A percentile compares a stretch with the other conserved stretches of the same genome.
Conservation (phyloP, 2,329 filamentous ascomycete genomes). For the Penicillium glabrum region DNA sequence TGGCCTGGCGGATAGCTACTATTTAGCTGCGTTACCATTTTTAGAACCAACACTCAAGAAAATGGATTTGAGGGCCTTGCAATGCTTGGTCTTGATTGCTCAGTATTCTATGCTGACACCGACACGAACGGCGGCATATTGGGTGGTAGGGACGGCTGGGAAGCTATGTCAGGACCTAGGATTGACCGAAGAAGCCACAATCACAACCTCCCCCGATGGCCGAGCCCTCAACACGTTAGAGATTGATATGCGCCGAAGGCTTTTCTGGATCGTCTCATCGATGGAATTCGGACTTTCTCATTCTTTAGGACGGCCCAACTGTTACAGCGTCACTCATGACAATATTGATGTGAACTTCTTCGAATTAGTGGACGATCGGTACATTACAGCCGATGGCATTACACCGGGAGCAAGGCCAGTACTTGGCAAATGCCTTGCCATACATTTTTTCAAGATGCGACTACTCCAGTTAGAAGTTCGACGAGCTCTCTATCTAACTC, state of each 20-base stretch:
- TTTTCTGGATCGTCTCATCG: constrained; percentile 83
- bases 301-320: constrained; percentile 81
- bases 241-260: constrained; percentile 82
- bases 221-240: constrained; percentile 68
- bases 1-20: constrained; percentile 93
- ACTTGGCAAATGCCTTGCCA: constrained; percentile 81
- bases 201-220: constrained; percentile 62
- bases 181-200: constrained; percentile 84
- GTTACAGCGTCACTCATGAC: constrained; percentile 78
- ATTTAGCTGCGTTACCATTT: constrained; percentile 80
- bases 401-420: constrained; percentile 67
- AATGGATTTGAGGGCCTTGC: constrained; percentile 88
- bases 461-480: constrained; percentile 84
- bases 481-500: constrained; percentile 80
- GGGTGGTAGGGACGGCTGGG: constrained; percentile 83
- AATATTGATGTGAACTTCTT: constrained; percentile 86
- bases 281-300: constrained; percentile 90
- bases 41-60: constrained; percentile 79
- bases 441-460: constrained; percentile 93
- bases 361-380: constrained; percentile 74
- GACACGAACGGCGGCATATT: constrained; percentile 88
- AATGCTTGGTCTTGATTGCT: constrained; percentile 82
- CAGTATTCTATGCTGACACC: constrained; percentile 92
- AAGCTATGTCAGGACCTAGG: constrained; percentile 87
- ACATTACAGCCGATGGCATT: constrained; percentile 77